These are phyloP conservation scores for Coemansia sp. DNA, from an alignment of 192 early-diverging fungal genomes.

Conservation along the genomic window DNA sequence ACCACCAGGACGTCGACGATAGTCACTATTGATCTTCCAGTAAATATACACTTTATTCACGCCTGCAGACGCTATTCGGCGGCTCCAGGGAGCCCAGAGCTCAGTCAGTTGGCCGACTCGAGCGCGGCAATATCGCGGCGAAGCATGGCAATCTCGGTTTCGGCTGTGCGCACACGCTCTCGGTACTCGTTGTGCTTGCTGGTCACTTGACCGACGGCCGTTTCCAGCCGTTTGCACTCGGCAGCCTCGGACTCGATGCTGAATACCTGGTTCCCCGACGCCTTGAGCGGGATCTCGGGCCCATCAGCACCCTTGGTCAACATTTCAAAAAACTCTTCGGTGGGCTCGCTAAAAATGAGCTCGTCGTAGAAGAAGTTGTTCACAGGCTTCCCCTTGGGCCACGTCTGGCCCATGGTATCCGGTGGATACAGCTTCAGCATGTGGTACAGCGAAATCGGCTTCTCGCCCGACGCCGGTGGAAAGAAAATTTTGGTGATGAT, in stretches of 20 bases:
- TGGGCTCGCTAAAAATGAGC: conserved; percentile 79
- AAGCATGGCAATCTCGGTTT: conserved; percentile 49
- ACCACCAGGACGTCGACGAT: conserved; percentile 7
- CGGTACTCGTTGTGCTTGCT: conserved; percentile 55
- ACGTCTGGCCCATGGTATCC: conserved; percentile 33
- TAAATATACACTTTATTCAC: background rate
- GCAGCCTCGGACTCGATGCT: conserved; percentile 63
- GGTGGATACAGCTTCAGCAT: conserved; percentile 85
- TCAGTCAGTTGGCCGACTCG: conserved; percentile 23
- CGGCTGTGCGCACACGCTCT: conserved; percentile 35
- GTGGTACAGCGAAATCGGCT: conserved; percentile 79
- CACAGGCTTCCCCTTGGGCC: conserved; percentile 51
- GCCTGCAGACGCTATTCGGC: background rate
- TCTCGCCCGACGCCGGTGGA: conserved; percentile 68
- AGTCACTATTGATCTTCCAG: background rate
- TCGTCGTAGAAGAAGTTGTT: conserved; percentile 51
- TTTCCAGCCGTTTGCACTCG: conserved; percentile 61
- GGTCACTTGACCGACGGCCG: conserved; percentile 58
- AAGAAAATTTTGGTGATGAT: conserved; percentile 91
- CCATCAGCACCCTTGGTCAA: conserved; percentile 53
- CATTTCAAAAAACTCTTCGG: conserved; percentile 64
- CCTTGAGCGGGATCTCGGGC: conserved; percentile 53
- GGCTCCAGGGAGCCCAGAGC: background rate
- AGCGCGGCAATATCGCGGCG: conserved; percentile 50
- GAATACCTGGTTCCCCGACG: conserved; percentile 37